Evolutionary conservation across 1,284 basidiomycete genomes (phyloP), one percentile per base, ranked within the genome.

Genomic region (Trichosporon sp.): DNA sequence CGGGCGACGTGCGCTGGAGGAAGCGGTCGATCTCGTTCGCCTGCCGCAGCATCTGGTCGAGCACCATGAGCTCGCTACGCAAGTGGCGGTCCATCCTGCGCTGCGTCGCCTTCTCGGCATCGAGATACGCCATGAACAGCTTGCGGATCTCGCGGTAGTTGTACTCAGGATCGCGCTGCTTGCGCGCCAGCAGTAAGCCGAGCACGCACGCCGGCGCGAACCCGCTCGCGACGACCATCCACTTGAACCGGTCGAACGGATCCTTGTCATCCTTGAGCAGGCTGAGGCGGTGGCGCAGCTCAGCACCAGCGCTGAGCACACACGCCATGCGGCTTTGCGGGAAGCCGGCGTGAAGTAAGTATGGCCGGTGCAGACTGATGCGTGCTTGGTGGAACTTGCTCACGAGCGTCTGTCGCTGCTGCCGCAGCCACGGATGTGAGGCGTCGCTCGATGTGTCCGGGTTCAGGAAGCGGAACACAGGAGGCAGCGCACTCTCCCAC

Each of bases 241-340:
- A 74, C 66, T 74, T 74, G 69, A 73, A 72, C 21, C 73, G 62
- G 62, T 74, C 73, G 7, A 74, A 65, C 0, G 73, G 70, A 37
- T 71, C 71, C 14, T 31, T 29, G 46, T 68, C 68, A 7, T 54
- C 57, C 29, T 65, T 64, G 29, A 70, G 64, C 33, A 69, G 59
- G 7, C 44, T 25, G 25, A 70, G 69, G 37, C 73, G 63, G 59
- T 72, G 65, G 5, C 62, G 61, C 21, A 74, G 60, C 58, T 74
- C 73, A 2, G 70, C 71, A 9, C 68, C 67, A 1, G 70, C 68
- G 0, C 60, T 64, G 4, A 60, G 37, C 3, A 74, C 62, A 27
- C 71, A 71, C 32, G 70, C 71, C 21, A 69, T 59, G 44, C 68
- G 66, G 9, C 65, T 68, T 27, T 62, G 37, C 10, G 52, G 54